A percentile compares a stretch with the other conserved stretches of the same genome.
Conservation (phyloP, 805 yeast genomes). For the Cyberlindnera bimundalis region DNA sequence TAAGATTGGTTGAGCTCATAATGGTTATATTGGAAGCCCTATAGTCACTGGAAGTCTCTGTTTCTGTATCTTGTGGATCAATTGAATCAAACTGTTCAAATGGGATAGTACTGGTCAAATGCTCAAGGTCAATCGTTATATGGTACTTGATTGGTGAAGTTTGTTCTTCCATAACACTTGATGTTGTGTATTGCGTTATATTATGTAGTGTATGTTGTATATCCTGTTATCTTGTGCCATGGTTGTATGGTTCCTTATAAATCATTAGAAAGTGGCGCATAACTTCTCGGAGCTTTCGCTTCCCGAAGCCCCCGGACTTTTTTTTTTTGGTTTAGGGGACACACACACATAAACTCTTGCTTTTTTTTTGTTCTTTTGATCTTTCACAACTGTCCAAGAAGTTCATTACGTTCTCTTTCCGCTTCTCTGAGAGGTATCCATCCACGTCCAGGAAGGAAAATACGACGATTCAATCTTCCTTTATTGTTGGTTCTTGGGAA, state of each 20-base stretch:
- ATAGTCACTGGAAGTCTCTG: too few species aligned
- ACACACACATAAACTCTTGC: too few species aligned
- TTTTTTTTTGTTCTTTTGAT: too few species aligned
- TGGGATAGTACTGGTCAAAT: background rate
- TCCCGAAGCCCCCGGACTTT: too few species aligned
- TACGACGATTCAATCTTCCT: constrained; percentile 36
- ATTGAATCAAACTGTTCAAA: background rate
- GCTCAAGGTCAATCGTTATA: constrained; percentile 6
- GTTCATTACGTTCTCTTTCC: constrained; percentile 16
- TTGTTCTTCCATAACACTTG: background rate
- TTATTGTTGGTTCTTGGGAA: constrained; percentile 35
- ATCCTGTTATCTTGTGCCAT: too few species aligned
- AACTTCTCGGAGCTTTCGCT: too few species aligned
- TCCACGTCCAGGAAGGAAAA: constrained; percentile 47
- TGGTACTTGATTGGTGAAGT: background rate
- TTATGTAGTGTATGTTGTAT: too few species aligned
- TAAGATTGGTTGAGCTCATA: constrained; percentile 17
- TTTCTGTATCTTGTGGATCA: too few species aligned
- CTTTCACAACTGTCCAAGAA: constrained; percentile 8
- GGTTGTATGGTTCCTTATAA: too few species aligned
- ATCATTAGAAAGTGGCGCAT: too few species aligned
- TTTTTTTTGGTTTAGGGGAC: too few species aligned
- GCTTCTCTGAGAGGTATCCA: constrained; percentile 38
- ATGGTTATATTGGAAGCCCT: constrained; percentile 35
- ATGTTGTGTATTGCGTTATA: too few species aligned